phyloP scores from a whole-genome alignment of 208 protist species.

The Trypanosoma conorhini region DNA sequence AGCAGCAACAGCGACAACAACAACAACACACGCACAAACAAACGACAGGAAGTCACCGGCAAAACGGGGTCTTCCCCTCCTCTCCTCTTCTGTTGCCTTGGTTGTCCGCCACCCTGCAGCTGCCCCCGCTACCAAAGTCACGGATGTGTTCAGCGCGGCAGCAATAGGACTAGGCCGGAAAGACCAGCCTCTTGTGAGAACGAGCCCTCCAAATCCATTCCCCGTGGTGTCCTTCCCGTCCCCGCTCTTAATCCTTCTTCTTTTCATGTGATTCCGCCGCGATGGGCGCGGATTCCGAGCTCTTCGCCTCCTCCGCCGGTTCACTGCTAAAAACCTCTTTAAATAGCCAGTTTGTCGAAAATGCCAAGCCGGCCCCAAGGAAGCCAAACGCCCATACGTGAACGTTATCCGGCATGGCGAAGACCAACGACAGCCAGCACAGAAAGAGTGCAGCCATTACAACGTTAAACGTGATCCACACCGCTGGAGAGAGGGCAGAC shows the following conservation, averaged over 20 bases:
- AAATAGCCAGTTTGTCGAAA: slow-evolving; percentile 91
- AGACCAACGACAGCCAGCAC: slow-evolving; percentile 78
- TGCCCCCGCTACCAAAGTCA: not conserved
- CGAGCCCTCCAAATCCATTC: not conserved
- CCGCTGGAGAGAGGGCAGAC: slow-evolving; percentile 74
- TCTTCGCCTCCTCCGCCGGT: slow-evolving; percentile 53
- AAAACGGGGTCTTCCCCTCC: not conserved
- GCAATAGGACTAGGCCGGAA: not conserved
- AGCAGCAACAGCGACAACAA: no score
- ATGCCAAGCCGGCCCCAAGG: slow-evolving; percentile 66
- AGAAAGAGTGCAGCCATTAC: slow-evolving; percentile 72
- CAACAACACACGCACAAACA: not conserved
- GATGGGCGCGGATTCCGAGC: slow-evolving; percentile 26
- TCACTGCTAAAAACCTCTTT: slow-evolving; percentile 67
- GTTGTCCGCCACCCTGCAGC: not conserved
- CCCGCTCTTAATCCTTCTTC: slow-evolving; percentile 16
- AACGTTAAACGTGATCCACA: slow-evolving; percentile 85
- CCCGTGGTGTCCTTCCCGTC: not conserved
- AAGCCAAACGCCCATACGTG: slow-evolving; percentile 91
- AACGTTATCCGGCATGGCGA: slow-evolving; percentile 70
- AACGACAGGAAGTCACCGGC: not conserved
- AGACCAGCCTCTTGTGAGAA: not conserved
- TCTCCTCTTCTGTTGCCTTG: not conserved
- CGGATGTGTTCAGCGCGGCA: not conserved
- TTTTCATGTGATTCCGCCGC: slow-evolving; percentile 16